Base-by-base conservation (phyloP, 2,329 filamentous ascomycete species). In the Scedosporium dehoogii region DNA sequence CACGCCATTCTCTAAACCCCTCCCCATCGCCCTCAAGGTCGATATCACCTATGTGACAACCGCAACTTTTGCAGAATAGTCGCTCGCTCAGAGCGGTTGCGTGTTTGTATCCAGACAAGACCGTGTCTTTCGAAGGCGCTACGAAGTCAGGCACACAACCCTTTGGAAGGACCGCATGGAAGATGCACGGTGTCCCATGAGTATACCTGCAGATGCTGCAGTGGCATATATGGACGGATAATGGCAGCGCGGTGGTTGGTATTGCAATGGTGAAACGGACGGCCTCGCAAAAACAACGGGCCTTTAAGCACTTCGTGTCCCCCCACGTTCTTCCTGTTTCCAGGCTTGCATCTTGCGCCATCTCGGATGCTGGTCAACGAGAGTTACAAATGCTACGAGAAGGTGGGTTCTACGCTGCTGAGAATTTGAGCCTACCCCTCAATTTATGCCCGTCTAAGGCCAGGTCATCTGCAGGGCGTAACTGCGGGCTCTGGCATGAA, bases 31-130 rank as follows among this genome's bases (percentile, higher is more conserved):
- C 27, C 5, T 61, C 27, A 1, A 73, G 59, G 23, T 70, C 72
- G 18, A 71, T 66, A 59, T 75, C 73, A 3, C 73, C 74, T n/a
- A 79, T 70, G 63, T 80, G 78, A 60, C 76, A 76, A 58, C 79
- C 77, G 62, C 79, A 81, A 0, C 74, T 76, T 12, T 70, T 73
- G 69, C 79, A 81, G 64, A 80, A 80, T 64, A 75, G 71, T 63
- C 74, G 75, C 18, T 71, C 70, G n/a, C 68, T 70, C 6, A 65
- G 41, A 10, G 69, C 68, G 2, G 65, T 66, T 10, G 42, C 38
- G 41, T 75, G 68, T n/a, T 67, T 63, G 64, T 78, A 80, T 6
- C 69, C 66, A 1, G 73, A 73, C 63, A 79, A 65, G n/a, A 71
- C 74, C 6, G 64, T 65, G 51, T 71, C 66, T 1, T 69, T 73